A percentile compares a stretch with the other conserved stretches of the same genome.
Conservation (phyloP, 1,284 basidiomycete genomes). For the Trichosporon sp. region DNA sequence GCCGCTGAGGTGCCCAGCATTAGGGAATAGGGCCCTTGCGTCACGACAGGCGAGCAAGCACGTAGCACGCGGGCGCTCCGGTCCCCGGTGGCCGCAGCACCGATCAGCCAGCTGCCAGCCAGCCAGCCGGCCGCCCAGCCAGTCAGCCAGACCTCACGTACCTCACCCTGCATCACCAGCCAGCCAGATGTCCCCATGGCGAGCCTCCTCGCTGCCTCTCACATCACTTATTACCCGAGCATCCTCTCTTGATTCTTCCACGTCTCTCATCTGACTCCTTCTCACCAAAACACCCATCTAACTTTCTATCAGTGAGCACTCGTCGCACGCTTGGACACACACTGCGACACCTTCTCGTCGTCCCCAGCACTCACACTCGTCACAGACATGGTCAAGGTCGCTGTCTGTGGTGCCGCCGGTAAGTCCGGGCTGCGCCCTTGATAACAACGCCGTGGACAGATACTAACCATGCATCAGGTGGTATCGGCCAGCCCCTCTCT, state of each 20-base stretch:
- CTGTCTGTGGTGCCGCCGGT: slow-evolving; percentile 90
- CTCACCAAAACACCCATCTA: slow-evolving; percentile 1
- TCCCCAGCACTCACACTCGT: slow-evolving; percentile 5
- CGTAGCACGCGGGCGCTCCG: background rate
- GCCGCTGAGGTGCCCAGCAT: background rate
- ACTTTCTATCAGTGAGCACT: slow-evolving; percentile 9
- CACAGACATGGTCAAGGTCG: slow-evolving; percentile 75
- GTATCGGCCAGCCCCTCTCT: slow-evolving; percentile 85
- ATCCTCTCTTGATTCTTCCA: slow-evolving; percentile 5
- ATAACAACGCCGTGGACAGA: background rate
- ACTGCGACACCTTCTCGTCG: background rate
- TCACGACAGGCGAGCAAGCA: background rate
- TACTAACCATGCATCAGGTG: slow-evolving; percentile 32
- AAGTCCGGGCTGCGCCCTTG: slow-evolving; percentile 20
- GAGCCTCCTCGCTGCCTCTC: background rate
- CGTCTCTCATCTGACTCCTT: slow-evolving; percentile 4
- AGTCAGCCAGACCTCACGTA: background rate
- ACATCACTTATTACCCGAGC: slow-evolving; percentile 5
- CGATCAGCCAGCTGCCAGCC: background rate
- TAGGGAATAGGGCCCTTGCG: background rate
- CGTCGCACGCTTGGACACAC: background rate
- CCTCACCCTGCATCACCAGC: background rate
- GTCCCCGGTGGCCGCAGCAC: background rate
- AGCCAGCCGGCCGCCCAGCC: background rate
- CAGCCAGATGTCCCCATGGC: background rate